Percentiles rank a stretch among this genome's conserved stretches.
Evolutionary conservation across 1,284 basidiomycete genomes (phyloP).

Genomic region (Cryptococcus depauperatus): DNA sequence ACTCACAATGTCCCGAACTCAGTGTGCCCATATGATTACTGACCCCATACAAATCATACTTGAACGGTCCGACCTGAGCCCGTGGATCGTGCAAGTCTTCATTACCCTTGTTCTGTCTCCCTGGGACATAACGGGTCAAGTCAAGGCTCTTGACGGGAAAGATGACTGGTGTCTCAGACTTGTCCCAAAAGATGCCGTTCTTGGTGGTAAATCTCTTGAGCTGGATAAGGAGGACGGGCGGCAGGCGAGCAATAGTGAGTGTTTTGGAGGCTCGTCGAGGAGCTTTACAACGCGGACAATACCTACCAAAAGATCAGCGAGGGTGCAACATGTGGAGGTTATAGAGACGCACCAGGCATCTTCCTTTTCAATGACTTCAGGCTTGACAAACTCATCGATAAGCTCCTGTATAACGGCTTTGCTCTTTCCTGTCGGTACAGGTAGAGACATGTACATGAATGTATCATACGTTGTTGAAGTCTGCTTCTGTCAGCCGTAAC

Average conservation of each 20-base stretch:
- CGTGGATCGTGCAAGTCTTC: constrained; percentile 59
- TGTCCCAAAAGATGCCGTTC: constrained; percentile 82
- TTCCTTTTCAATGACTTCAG: constrained; percentile 84
- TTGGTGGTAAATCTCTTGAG: constrained; percentile 91
- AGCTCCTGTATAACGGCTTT: constrained; percentile 71
- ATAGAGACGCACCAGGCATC: constrained; percentile 80
- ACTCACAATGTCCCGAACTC: constrained; percentile 84
- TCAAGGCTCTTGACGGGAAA: constrained; percentile 80
- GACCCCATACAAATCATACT: constrained; percentile 79
- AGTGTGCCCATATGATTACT: constrained; percentile 88
- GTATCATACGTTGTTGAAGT: constrained; percentile 96
- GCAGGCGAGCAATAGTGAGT: constrained; percentile 80
- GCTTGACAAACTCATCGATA: constrained; percentile 81
- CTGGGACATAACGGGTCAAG: constrained; percentile 84
- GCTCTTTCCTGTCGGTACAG: constrained; percentile 64
- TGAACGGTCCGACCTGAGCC: constrained; percentile 71
- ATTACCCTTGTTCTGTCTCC: constrained; percentile 50
- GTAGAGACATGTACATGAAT: constrained; percentile 92
- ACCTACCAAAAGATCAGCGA: constrained; percentile 50
- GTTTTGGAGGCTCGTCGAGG: constrained; percentile 74
- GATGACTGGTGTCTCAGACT: constrained; percentile 80
- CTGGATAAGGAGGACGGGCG: constrained; percentile 89
- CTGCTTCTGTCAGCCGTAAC: constrained; percentile 47
- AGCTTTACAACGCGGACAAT: constrained; percentile 84
- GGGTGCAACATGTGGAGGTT: background rate